Evolutionary conservation across 352 stramenopile genomes (phyloP), one percentile per base, ranked within the genome.

Genomic region (Pythium sp.): DNA sequence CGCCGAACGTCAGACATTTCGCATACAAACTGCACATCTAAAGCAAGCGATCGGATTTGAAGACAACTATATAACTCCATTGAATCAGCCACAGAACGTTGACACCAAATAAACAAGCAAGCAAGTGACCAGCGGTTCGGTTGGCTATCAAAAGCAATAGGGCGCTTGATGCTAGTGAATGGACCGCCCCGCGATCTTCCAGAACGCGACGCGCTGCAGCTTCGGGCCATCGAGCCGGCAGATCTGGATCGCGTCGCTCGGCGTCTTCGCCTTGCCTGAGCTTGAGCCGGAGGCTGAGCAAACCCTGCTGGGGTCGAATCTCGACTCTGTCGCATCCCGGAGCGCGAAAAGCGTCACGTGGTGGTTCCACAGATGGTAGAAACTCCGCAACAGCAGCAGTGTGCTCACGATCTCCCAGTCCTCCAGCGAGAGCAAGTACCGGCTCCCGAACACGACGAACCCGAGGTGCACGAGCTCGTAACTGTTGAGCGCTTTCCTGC

Each of bases 401-500:
- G 68, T 70, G 58, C 70, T 68, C 11, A 80, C 70, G 2, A 77
- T 73, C 72, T 38, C 5, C 68, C 74, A 84, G 7, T 75, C 72
- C 20, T 76, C 62, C 26, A 79, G 69, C 8, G 69, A 67, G 18
- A 80, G 36, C 54, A 81, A 61, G 56, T 72, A 74, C 12, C 57
- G 41, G 24, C 58, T 69, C 22, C 68, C 72, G 32, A 77, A 74
- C 53, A 80, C 72, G 11, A 80, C 67, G 46, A 81, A 81, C 15
- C 74, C 72, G 22, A 84, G 54, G 12, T 72, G 64, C 28, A 79
- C 70, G 6, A 84, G 63, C 51, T 84, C 76, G 53, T 81, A 81
- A 63, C 73, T 72, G 6, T 15, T 55, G 5, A 38, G n/a, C 28
- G 24, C 32, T 2, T 20, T 60, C 8, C 20, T 46, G n/a, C 1